phyloP scores from a whole-genome alignment of 257 asterid species.

The Gentiana straminea region DNA sequence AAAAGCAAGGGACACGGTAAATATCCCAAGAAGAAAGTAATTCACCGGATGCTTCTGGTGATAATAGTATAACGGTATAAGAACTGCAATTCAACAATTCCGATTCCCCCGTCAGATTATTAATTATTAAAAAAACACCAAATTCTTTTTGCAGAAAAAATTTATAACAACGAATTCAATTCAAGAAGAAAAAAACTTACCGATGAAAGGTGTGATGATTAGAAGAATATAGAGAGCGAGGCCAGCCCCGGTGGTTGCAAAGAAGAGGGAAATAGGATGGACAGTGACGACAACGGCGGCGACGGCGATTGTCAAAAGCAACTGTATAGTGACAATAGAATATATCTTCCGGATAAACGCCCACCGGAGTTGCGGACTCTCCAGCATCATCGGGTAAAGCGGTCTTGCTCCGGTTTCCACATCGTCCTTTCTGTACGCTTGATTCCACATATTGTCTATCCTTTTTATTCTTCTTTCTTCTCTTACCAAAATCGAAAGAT shows the following conservation, averaged over 20 bases:
- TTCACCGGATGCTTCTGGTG: slow-evolving; percentile 74
- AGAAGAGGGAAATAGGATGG: slow-evolving; percentile 32
- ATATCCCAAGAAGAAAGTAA: slow-evolving; percentile 64
- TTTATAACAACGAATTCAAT: not conserved
- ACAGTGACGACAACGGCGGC: slow-evolving; percentile 30
- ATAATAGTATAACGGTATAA: slow-evolving; percentile 59
- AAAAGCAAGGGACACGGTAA: slow-evolving; percentile 57
- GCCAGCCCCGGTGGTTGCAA: slow-evolving; percentile 26
- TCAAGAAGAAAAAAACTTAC: slow-evolving; percentile 5
- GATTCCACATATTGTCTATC: slow-evolving; percentile 18
- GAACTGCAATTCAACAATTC: slow-evolving; percentile 29
- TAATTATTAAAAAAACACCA: not conserved
- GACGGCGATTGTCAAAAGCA: slow-evolving; percentile 34
- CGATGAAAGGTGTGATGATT: slow-evolving; percentile 22
- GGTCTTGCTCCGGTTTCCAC: slow-evolving; percentile 31
- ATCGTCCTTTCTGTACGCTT: slow-evolving; percentile 31
- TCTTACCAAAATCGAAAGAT: not conserved
- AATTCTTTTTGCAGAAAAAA: not conserved
- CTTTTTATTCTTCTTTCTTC: not conserved
- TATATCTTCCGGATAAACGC: slow-evolving; percentile 50
- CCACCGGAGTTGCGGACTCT: slow-evolving; percentile 48
- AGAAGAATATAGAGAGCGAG: slow-evolving; percentile 17
- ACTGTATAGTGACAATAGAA: slow-evolving; percentile 30
- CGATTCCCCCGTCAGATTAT: not conserved
- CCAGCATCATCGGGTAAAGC: slow-evolving; percentile 46